Conservation (phyloP, 139 green algal genomes). For the Limnomonas spitsbergensis region DNA sequence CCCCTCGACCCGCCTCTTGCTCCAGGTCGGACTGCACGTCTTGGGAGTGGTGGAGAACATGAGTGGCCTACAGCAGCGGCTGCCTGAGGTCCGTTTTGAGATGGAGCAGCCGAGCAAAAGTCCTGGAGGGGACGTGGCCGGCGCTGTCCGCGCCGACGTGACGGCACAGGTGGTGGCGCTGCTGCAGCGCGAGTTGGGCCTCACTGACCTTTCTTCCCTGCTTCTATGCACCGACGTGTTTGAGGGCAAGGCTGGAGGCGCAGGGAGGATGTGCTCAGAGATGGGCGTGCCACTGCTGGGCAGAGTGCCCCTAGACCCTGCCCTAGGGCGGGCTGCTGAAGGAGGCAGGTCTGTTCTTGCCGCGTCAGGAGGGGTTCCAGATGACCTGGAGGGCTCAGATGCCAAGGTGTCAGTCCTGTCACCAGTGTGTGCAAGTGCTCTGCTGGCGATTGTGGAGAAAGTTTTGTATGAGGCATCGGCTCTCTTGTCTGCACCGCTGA, state of each 20-base stretch:
- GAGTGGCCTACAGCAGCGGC: slow-evolving; percentile 61
- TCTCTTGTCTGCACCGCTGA: not conserved
- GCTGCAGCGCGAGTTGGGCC: slow-evolving; percentile 14
- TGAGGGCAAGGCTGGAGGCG: slow-evolving; percentile 59
- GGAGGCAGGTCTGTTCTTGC: slow-evolving; percentile 55
- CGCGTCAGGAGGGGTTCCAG: not conserved
- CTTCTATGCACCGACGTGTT: slow-evolving; percentile 65
- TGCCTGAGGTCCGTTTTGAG: slow-evolving; percentile 56
- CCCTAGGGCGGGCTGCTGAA: slow-evolving; percentile 67
- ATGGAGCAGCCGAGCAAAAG: not conserved
- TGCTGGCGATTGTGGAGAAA: not conserved
- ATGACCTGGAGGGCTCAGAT: not conserved
- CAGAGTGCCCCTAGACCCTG: slow-evolving; percentile 76
- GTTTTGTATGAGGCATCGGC: not conserved
- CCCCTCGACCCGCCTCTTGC: no score
- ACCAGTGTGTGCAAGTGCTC: not conserved
- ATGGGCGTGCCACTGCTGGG: slow-evolving; percentile 86
- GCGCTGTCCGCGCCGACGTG: slow-evolving; percentile 27
- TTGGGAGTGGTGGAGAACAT: slow-evolving; percentile 99
- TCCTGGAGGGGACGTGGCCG: not conserved
- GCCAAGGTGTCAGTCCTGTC: not conserved
- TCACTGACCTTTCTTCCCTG: not conserved
- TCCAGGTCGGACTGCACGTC: slow-evolving; percentile 59
- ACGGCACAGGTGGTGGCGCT: slow-evolving; percentile 36
- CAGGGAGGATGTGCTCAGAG: slow-evolving; percentile 63